These are phyloP conservation scores for Phylloporus rhodoxanthus DNA, from an alignment of 768 basidiomycete species.

Conservation along the genomic window DNA sequence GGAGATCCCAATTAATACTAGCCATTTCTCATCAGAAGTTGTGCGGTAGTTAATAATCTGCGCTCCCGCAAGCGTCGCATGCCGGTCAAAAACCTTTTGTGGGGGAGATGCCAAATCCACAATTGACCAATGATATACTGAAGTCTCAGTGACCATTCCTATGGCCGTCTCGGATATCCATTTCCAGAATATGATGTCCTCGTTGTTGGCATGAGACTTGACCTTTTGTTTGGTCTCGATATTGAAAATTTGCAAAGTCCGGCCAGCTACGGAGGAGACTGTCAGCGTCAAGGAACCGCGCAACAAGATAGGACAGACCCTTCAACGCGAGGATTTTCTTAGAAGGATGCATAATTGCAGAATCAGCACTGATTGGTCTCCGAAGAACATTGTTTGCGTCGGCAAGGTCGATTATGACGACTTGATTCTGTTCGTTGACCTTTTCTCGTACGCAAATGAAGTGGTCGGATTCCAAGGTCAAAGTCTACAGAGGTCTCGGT, in stretches of 20 bases:
- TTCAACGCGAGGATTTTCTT: slow-evolving; percentile 96
- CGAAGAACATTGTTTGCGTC: slow-evolving; percentile 97
- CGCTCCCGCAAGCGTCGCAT: slow-evolving; percentile 85
- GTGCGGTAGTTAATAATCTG: slow-evolving; percentile 99
- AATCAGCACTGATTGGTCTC: slow-evolving; percentile 95
- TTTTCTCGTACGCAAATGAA: slow-evolving; percentile 98
- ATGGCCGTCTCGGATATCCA: slow-evolving; percentile 91
- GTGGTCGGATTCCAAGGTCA: slow-evolving; percentile 96
- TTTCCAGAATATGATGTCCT: slow-evolving; percentile 98
- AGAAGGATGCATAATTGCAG: slow-evolving; percentile 95
- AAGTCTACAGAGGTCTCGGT: slow-evolving; percentile 46
- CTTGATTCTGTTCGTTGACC: slow-evolving; percentile 91
- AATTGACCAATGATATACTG: slow-evolving; percentile 90
- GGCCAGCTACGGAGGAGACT: slow-evolving; percentile 53
- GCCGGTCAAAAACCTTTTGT: slow-evolving; percentile 94
- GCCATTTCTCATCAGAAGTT: slow-evolving; percentile 93
- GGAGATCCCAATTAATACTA: slow-evolving; percentile 92
- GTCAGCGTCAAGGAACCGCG: slow-evolving; percentile 4
- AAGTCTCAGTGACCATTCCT: slow-evolving; percentile 90
- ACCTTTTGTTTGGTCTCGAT: slow-evolving; percentile 97
- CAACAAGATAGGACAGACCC: slow-evolving; percentile 38
- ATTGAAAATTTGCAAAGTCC: slow-evolving; percentile 96
- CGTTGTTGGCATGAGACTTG: slow-evolving; percentile 88
- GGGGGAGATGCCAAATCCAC: slow-evolving; percentile 68
- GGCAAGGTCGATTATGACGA: slow-evolving; percentile 96